phyloP scores from a whole-genome alignment of 257 asterid genomes.

The Craterostigma plantagineum region DNA sequence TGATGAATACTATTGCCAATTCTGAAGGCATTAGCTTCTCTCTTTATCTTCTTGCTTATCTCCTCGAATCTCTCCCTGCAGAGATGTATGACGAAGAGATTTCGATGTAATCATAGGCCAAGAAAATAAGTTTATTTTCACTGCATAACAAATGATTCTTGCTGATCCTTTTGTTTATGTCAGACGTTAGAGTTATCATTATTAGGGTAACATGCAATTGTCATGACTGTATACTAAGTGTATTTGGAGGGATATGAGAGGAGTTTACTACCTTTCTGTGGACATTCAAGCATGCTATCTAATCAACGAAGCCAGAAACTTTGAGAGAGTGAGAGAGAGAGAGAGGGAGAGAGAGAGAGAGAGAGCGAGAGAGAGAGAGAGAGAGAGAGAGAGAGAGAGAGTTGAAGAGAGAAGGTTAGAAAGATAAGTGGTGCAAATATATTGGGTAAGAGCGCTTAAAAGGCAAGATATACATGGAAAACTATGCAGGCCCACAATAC shows the following conservation, averaged over 20 bases:
- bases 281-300: conserved; percentile 84
- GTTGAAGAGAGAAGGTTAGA: conserved; percentile 3
- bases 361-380: conserved; percentile 9
- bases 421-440: no score
- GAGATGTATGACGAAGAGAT: neutral
- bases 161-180: no score
- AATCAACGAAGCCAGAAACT: conserved; percentile 17
- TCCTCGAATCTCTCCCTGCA: conserved; percentile 66
- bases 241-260: neutral
- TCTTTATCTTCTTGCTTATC: conserved; percentile 66
- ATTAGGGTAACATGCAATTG: no score
- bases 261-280: conserved; percentile 44
- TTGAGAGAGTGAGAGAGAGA: conserved; percentile 9
- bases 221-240: no score
- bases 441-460: conserved; percentile 39
- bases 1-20: no score
- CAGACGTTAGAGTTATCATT: no score
- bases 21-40: conserved; percentile 40
- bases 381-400: conserved; percentile 13
- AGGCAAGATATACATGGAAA: conserved; percentile 50
- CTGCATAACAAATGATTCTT: no score
- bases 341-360: conserved; percentile 14
- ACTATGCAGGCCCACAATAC: conserved; percentile 12
- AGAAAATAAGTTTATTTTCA: no score
- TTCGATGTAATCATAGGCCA: no score